Percentiles rank a stretch among this genome's conserved stretches.
Conservation (phyloP, 2,329 filamentous ascomycete genomes). For the Xylariaceae sp. region DNA sequence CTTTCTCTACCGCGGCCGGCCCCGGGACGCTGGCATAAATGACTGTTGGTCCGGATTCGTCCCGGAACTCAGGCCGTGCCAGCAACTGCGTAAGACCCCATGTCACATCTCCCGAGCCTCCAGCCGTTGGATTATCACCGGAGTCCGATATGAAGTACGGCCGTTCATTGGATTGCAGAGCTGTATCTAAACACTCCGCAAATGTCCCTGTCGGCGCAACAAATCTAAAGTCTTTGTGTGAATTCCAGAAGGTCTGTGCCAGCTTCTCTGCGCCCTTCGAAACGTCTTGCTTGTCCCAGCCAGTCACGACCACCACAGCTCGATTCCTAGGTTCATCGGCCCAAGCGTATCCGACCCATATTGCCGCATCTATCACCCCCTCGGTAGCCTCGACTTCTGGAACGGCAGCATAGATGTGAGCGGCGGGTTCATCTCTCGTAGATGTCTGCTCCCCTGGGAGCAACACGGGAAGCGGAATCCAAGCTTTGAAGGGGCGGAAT, state of each 20-base stretch:
- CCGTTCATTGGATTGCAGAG: slow-evolving; percentile 35
- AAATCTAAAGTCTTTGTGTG: slow-evolving; percentile 44
- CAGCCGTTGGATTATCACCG: slow-evolving; percentile 51
- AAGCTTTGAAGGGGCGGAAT: slow-evolving; percentile 44
- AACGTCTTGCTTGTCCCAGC: slow-evolving; percentile 41
- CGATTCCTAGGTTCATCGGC: slow-evolving; percentile 50
- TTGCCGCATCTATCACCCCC: slow-evolving; percentile 45
- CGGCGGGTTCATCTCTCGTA: slow-evolving; percentile 47
- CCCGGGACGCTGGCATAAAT: slow-evolving; percentile 52
- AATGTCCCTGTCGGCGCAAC: slow-evolving; percentile 47
- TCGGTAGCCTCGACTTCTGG: slow-evolving; percentile 37
- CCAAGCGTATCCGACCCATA: slow-evolving; percentile 54
- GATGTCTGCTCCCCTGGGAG: slow-evolving; percentile 52
- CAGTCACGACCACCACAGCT: slow-evolving; percentile 46
- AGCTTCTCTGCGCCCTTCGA: slow-evolving; percentile 39
- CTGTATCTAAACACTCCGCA: slow-evolving; percentile 42
- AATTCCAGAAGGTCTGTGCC: slow-evolving; percentile 44
- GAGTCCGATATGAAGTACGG: slow-evolving; percentile 53
- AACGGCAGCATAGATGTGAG: slow-evolving; percentile 45
- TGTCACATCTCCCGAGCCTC: slow-evolving; percentile 49
- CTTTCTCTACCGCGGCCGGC: slow-evolving; percentile 37
- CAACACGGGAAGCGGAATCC: slow-evolving; percentile 47
- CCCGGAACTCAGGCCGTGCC: slow-evolving; percentile 40
- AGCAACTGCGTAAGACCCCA: slow-evolving; percentile 46
- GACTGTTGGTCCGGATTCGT: slow-evolving; percentile 35